Evolutionary conservation across 2,329 filamentous ascomycete genomes (phyloP), one percentile per base, ranked within the genome.

Genomic region (Colletotrichum lini): DNA sequence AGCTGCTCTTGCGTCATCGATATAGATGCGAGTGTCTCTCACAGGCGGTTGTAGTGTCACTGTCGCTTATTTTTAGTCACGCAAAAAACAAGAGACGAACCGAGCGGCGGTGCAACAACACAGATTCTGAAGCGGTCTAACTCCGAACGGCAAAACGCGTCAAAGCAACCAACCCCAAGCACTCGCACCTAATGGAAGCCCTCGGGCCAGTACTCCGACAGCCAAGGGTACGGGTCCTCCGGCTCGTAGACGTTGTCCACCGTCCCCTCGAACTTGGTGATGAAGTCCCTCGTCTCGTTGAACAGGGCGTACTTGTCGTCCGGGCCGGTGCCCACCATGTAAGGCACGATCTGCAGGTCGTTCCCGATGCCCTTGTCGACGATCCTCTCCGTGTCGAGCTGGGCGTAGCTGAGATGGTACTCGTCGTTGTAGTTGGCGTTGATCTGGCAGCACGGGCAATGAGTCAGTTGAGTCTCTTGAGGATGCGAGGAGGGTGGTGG

Each of bases 141-240:
- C 26, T 26, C 26, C 26, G 26, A 26, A 26, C 26, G 26, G 26
- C 26, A 26, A 26, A 26, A 26, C 4, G 26, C 26, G 26, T 26
- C 26, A 26, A 26, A 26, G 26, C 26, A 26, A 26, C 26, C 4
- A 26, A 26, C 26, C 26, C 26, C 26, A 26, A 26, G 26, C 26
- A 26, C 26, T 26, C n/a, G 18, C 35, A 5, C 4, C 50, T 15
- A 66, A 42, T 70, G 66, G 53, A 78, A 78, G 0, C 77, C 77
- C 9, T 78, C 75, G 0, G 77, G 76, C 75, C 76, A 84, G 66
- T 90, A 90, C 73, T 85, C 88, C 44, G 84, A 84, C 67, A 84
- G 85, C 70, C 89, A 90, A 38, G 84, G 85, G 76, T 80, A 91
- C 13, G 90, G 87, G 3, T 78, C 76, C 62, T 78, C 75, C 0